Conservation (phyloP, 2,329 filamentous ascomycete species). For the Dactylella cylindrospora region DNA sequence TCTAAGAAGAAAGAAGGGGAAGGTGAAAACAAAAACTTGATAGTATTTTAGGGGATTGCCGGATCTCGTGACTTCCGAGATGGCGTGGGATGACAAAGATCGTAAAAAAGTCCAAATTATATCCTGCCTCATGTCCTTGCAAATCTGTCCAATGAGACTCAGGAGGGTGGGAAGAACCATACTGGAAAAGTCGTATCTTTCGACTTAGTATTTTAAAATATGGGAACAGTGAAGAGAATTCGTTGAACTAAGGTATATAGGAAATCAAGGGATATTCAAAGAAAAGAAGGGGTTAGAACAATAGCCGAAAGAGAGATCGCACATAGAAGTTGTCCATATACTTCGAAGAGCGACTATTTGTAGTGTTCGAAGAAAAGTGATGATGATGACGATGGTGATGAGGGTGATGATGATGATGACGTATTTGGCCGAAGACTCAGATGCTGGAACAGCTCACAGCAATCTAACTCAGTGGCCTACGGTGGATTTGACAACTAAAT, state of each 20-base stretch:
- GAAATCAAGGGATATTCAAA: conserved; percentile 12
- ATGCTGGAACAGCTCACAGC: too few species aligned
- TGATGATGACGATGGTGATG: too few species aligned
- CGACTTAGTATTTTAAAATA: conserved; percentile 4
- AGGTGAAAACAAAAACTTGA: neutral
- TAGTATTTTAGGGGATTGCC: too few species aligned
- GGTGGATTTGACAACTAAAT: conserved; percentile 27
- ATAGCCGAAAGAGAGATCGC: conserved; percentile 1
- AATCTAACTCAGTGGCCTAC: too few species aligned
- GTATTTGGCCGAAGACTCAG: too few species aligned
- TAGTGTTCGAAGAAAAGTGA: too few species aligned
- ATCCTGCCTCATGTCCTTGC: conserved; percentile 8
- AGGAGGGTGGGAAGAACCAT: neutral
- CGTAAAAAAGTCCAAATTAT: conserved; percentile 13
- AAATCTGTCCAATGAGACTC: neutral
- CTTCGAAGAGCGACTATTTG: too few species aligned
- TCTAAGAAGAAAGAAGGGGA: conserved; percentile 17
- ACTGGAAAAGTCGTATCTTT: too few species aligned
- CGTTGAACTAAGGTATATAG: conserved; percentile 17
- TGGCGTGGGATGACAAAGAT: conserved; percentile 1
- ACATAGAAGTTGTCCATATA: too few species aligned
- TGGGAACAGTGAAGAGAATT: conserved; percentile 1
- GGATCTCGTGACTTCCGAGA: too few species aligned
- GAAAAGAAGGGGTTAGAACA: neutral
- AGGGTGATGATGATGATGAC: too few species aligned